These are phyloP conservation scores for Lichtheimia ramosa DNA, from an alignment of 371 early-diverging fungal genomes.

Conservation along the genomic window DNA sequence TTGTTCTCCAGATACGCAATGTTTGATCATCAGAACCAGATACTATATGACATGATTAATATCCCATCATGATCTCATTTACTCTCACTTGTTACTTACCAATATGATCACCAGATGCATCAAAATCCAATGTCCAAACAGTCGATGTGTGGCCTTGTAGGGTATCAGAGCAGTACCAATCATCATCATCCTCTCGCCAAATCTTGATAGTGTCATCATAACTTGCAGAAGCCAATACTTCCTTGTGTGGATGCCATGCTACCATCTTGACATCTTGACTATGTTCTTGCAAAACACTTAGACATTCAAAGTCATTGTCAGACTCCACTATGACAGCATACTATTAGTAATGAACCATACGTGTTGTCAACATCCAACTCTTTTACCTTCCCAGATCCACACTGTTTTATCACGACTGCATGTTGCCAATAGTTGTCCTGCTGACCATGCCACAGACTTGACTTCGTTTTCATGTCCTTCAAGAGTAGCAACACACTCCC, in stretches of 20 bases:
- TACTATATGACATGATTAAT: constrained; percentile 33
- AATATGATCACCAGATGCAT: constrained; percentile 70
- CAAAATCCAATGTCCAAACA: constrained; percentile 93
- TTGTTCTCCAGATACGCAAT: constrained; percentile 78
- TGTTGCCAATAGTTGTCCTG: constrained; percentile 85
- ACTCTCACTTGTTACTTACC: constrained; percentile 30
- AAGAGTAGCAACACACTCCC: constrained; percentile 90
- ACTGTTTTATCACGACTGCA: constrained; percentile 95
- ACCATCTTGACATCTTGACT: constrained; percentile 96
- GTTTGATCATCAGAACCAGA: constrained; percentile 91
- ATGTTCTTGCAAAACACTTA: constrained; percentile 94
- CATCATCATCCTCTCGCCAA: constrained; percentile 90
- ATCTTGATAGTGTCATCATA: constrained; percentile 96
- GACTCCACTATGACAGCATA: constrained; percentile 37
- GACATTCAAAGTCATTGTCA: constrained; percentile 93
- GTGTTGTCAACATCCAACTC: neutral
- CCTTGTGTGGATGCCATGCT: constrained; percentile 86
- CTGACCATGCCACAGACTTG: constrained; percentile 90
- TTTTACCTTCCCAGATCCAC: constrained; percentile 95
- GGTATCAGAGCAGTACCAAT: constrained; percentile 92
- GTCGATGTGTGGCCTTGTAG: constrained; percentile 88
- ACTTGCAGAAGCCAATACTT: constrained; percentile 86
- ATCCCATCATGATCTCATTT: neutral
- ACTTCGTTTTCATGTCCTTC: constrained; percentile 99
- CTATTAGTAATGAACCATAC: neutral